Evolutionary conservation across 2,329 filamentous ascomycete species (phyloP), one percentile per base, ranked within the genome.

Genomic region (Diaporthe amygdali): DNA sequence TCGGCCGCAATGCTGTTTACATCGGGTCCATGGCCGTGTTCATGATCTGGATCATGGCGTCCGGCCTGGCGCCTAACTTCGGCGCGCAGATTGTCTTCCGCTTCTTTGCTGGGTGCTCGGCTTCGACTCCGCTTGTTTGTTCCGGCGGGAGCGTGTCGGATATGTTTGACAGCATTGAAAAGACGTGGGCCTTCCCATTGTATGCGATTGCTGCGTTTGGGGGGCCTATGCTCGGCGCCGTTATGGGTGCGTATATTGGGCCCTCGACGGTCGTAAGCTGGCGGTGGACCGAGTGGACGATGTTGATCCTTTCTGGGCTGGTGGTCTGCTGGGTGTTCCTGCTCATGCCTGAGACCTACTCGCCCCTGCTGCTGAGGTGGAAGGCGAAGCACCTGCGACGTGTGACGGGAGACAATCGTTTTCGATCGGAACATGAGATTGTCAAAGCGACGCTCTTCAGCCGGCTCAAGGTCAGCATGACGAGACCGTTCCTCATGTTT

Each of bases 311-410:
- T 84, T 85, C 90, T 0, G 88, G 84, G 0, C 77, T 86, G 7
- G 81, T 91, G 70, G 83, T 92, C 30, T 78, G 83, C n/a, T 75
- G 88, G 46, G 87, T 93, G 41, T 76, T 89, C 30, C 76, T 90
- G 20, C 83, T 91, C 56, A 89, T 93, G 66, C 91, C 91, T 2
- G 91, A 93, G 78, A 93, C 91, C 0, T 93, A 92, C 73, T 86
- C 77, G 2, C 80, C 79, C 41, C 59, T 91, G 17, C 80, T 93
- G 4, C 79, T 93, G 39, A 85, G 88, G 69, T 84, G 84, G 72
- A 93, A 92, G 76, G 91, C 91, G 2, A 81, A 83, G 34, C 86
- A 85, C 73, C 80, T 91, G 69, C 87, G 91, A 56, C 81, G 85
- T 74, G 87, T 91, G 72, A 93, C 90, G 0, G 89, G 90, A 5